phyloP scores from a whole-genome alignment of 768 basidiomycete species.

The Tricholoma flavovirens region DNA sequence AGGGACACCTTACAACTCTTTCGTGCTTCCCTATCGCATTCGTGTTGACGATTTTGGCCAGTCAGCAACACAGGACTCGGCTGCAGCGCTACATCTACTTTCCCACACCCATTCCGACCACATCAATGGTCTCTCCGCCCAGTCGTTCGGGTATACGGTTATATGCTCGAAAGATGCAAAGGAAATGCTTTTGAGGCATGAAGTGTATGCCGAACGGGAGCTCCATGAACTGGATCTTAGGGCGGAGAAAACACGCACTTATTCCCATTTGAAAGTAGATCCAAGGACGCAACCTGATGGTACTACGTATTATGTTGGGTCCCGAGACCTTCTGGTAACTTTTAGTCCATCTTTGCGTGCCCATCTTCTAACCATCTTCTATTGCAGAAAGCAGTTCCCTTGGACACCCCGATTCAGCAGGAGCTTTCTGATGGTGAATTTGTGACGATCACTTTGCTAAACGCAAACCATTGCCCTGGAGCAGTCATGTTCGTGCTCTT shows the following conservation, averaged over 20 bases:
- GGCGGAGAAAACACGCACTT: slow-evolving; percentile 52
- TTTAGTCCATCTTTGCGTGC: background rate
- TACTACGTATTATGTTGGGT: slow-evolving; percentile 39
- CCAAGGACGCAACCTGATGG: slow-evolving; percentile 45
- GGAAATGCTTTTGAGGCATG: slow-evolving; percentile 76
- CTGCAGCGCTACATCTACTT: slow-evolving; percentile 64
- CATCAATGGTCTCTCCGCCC: slow-evolving; percentile 66
- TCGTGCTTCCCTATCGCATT: slow-evolving; percentile 74
- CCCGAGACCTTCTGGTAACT: slow-evolving; percentile 66
- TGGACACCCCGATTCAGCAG: slow-evolving; percentile 59
- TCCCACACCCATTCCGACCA: slow-evolving; percentile 92
- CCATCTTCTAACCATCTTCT: background rate
- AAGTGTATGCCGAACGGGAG: slow-evolving; percentile 61
- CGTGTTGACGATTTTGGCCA: slow-evolving; percentile 80
- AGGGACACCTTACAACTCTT: slow-evolving; percentile 73
- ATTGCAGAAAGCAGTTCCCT: slow-evolving; percentile 47
- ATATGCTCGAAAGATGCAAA: slow-evolving; percentile 83
- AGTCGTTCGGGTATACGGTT: slow-evolving; percentile 66
- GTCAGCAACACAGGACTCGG: slow-evolving; percentile 25
- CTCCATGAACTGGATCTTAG: slow-evolving; percentile 46
- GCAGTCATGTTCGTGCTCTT: slow-evolving; percentile 69
- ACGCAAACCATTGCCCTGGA: slow-evolving; percentile 95
- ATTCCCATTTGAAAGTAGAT: slow-evolving; percentile 59
- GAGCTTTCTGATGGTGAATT: slow-evolving; percentile 50
- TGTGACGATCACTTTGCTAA: slow-evolving; percentile 74